Base-by-base conservation (phyloP, 345 rosid species). In the Barbarea vulgaris region DNA sequence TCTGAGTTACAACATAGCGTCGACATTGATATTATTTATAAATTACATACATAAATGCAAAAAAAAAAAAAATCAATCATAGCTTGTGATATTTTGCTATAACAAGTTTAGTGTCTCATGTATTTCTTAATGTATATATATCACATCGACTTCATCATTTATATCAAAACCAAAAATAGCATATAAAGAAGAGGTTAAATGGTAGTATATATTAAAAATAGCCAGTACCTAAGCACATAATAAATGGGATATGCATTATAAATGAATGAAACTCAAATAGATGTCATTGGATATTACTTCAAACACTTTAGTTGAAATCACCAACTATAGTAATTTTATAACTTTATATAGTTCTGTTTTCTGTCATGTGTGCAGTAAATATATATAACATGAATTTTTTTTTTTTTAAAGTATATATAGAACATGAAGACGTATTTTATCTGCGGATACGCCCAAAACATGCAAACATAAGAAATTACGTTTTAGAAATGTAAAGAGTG, bases 181-280 rank as follows among this genome's bases (percentile, higher is more conserved):
- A 70, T 33, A 15, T 14, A 59, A 14, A 4, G 4, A 44, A 0
- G 39, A 9, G 39, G 39, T 4, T 31, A 46, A 44, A 46, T 33
- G 66, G 74, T 44, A n/a, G n/a, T n/a, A n/a, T n/a, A n/a, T n/a
- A 70, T 44, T 24, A 36, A 25, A 46, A 31, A 14, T 19, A 58
- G 12, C 24, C 14, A n/a, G 27, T 24, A 15, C 67, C 24, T 24
- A 59, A 19, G 6, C 17, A 22, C 44, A 42, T 18, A 25, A 37
- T 27, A 56, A 56, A 55, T 55, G 22, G 60, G 61, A 56, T 22
- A 28, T 30, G 11, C 59, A 41, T 14, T 4, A 41, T 14, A 12
- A 15, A 39, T 1, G 47, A 15, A 42, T 42, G 47, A 42, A 42
- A 22, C 14, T 28, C 7, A 7, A 57, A 70, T 18, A 14, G 3